These are phyloP conservation scores for cucumber (Cucumis sativus) DNA, from an alignment of 306 rosid genomes.

Conservation along the genomic window Cucumber_9930_V3 NC_026657.2:11284501-11285000, in stretches of 20 bases:
- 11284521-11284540: neutral
- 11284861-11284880: constrained; percentile 88
- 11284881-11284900: constrained; percentile 63
- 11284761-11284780: constrained; percentile 24
- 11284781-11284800: constrained; percentile 25
- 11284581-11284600: neutral
- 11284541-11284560: neutral
- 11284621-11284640: neutral
- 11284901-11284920: constrained; percentile 55
- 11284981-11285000: constrained; percentile 86
- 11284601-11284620: neutral
- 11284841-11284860: constrained; percentile 90
- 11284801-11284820: constrained; percentile 22
- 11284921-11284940: constrained; percentile 24
- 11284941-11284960: constrained; percentile 56
- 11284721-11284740: constrained; percentile 27
- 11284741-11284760: constrained; percentile 15
- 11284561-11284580: too few relatives aligned
- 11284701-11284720: neutral
- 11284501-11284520: neutral
- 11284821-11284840: constrained; percentile 63
- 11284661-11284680: neutral
- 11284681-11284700: neutral
- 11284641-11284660: neutral
- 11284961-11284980: constrained; percentile 52